Evolutionary conservation across 345 rosid genomes (phyloP).

Genomic region (Kernera saxatilis): DNA sequence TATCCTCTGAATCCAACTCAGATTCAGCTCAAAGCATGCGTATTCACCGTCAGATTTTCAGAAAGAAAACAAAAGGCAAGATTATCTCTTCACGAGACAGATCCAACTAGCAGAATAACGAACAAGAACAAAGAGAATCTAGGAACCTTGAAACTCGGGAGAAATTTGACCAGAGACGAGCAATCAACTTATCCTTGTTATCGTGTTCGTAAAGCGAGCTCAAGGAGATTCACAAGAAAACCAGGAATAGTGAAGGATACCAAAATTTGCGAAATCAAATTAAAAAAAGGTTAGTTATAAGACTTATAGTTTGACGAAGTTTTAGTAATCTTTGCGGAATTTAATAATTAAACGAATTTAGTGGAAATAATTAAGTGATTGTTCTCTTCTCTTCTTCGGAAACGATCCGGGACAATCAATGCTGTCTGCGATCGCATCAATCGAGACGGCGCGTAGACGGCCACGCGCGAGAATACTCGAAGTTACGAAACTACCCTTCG

Average conservation of each 20-base stretch:
- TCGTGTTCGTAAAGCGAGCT: slow-evolving; percentile 11
- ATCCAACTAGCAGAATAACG: background rate
- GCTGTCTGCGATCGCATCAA: background rate
- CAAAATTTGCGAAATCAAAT: background rate
- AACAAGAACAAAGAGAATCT: background rate
- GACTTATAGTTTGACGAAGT: background rate
- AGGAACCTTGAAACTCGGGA: background rate
- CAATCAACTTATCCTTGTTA: background rate
- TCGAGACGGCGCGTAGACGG: background rate
- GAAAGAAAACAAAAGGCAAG: background rate
- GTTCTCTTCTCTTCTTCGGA: background rate
- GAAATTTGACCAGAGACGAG: background rate
- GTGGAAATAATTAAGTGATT: background rate
- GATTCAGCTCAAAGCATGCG: slow-evolving; percentile 14
- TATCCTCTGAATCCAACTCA: background rate
- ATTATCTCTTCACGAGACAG: background rate
- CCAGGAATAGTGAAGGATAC: background rate
- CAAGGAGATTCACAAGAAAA: background rate
- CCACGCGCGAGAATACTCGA: background rate
- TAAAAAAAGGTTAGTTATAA: background rate
- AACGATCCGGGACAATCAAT: background rate
- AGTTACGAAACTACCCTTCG: background rate
- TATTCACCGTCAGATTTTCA: background rate
- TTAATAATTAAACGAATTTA: background rate
- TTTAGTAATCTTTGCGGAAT: background rate